Evolutionary conservation across 176 grass and related monocot species (phyloP), one percentile per base, ranked within the genome.

Genomic region (Paspalum notatum): DNA sequence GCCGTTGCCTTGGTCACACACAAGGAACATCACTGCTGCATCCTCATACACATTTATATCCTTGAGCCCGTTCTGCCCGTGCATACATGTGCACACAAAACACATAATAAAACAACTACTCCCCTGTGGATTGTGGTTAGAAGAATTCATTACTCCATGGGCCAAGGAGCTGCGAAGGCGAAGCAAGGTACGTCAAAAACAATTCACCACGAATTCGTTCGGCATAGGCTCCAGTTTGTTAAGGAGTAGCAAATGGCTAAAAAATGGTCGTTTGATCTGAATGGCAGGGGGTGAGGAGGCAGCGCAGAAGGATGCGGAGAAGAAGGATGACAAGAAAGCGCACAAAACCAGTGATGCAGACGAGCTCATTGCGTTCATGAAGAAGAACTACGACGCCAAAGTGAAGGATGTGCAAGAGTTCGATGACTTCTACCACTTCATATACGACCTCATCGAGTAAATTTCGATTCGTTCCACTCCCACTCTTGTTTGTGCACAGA

Each of bases 401-500:
- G 1, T 56, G 14, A 7, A 70, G 37, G 0, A 16, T 0, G 39
- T 70, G 4, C 1, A 3, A 3, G 18, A 0, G 5, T 88, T 77
- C 61, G 65, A 93, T 6, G 75, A 91, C 1, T 91, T 97, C 66
- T 93, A 88, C 79, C 94, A 91, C 65, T 81, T 69, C 78, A 83
- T 97, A 71, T 79, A 83, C 59, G 55, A 85, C 2, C 71, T 91
- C 32, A 84, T 91, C 15, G 70, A 87, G 94, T 97, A 89, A 91
- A 81, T 65, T 89, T 68, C 52, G 18, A 41, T 45, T 2, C 32
- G 32, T 32, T 3, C 12, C 78, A 62, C 24, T 27, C 32, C 12
- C 78, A 62, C 24, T 27, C 9, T 72, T 74, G 32, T 61, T 22
- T 58, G 37, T 7, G 27, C 5, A 42, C 50, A 17, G 2, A 40